Evolutionary conservation across 192 early-diverging fungal species (phyloP), one percentile per base, ranked within the genome.

Genomic region (Lunasporangiospora selenospora): DNA sequence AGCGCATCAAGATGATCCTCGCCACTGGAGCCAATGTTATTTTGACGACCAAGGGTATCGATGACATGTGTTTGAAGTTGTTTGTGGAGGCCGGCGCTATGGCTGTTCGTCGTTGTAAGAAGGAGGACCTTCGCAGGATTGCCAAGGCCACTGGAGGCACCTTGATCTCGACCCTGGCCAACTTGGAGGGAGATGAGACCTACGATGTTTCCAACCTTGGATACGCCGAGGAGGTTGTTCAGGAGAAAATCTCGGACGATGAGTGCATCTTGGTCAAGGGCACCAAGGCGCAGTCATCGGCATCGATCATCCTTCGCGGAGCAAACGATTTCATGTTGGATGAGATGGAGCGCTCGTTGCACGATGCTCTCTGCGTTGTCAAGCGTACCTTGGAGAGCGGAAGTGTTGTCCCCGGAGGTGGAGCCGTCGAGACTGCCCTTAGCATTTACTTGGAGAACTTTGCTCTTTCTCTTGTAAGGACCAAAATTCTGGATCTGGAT

Each of bases 271-370:
- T 99, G 36, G 85, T 99, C 66, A 94, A 95, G 77, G 94, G 92
- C 31, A 95, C 94, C 49, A 95, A 94, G 78, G 69, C 77, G 37
- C 92, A 95, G 78, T 88, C 84, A n/a, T 89, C 95, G 2, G 87
- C 95, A 24, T 97, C 95, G 13, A 88, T 99, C 37, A 96, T 99
- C 61, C 83, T 99, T 58, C 94, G 97, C 58, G 97, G 97, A 31
- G 96, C 97, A 46, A 99, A 98, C 77, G 97, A 99, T 78, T 99
- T 90, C 66, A 96, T 98, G 96, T 81, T 99, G 42, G 97, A 99
- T 58, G 97, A 99, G 82, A 98, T 99, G 96, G 97, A 99, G 78
- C 86, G 97, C 47, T 92, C 94, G 24, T 69, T 99, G 48, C 97
- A 99, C 67, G 97, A 99, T 81, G 87, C 88, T 38, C 75, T 99